These are phyloP conservation scores for Leishmania guyanensis DNA, from an alignment of 208 protist genomes.

Conservation along the genomic window DNA sequence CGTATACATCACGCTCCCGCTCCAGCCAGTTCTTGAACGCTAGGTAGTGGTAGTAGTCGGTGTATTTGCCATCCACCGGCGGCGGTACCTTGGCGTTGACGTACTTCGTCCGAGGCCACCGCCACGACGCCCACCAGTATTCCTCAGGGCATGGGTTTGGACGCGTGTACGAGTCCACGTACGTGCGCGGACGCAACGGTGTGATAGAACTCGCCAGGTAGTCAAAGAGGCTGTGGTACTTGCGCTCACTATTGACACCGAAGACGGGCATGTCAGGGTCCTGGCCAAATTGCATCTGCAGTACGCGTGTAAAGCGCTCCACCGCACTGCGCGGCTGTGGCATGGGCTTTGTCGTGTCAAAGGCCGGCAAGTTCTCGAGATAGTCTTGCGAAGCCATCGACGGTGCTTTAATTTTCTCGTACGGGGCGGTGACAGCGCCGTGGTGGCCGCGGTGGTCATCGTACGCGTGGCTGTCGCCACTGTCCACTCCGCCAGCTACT, in stretches of 20 bases:
- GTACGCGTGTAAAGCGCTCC: constrained; percentile 55
- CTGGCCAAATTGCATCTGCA: constrained; percentile 67
- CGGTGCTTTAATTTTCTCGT: constrained; percentile 43
- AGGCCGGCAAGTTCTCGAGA: constrained; percentile 64
- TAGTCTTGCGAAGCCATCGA: constrained; percentile 71
- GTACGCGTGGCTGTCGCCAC: constrained; percentile 15
- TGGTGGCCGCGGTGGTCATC: constrained; percentile 18
- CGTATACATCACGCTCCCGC: constrained; percentile 81
- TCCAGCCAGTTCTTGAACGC: constrained; percentile 84
- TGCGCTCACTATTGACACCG: constrained; percentile 45
- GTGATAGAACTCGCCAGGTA: constrained; percentile 60
- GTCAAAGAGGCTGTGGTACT: constrained; percentile 59
- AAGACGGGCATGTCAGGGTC: constrained; percentile 71
- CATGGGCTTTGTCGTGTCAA: constrained; percentile 48
- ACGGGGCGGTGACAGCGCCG: constrained; percentile 10
- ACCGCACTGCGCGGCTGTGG: constrained; percentile 48
- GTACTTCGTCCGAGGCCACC: constrained; percentile 79
- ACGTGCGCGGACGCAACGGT: constrained; percentile 64
- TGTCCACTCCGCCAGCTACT: not conserved
- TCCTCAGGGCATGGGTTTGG: constrained; percentile 86
- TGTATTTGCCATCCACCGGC: constrained; percentile 79
- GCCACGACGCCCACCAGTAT: constrained; percentile 82
- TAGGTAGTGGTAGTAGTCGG: constrained; percentile 87
- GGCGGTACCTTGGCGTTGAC: constrained; percentile 87
- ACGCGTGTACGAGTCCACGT: constrained; percentile 72